Percentiles rank a stretch among this genome's conserved stretches.
These are phyloP conservation scores for Penicillium nucicola DNA, from an alignment of 495 filamentous ascomycete species.

Conservation along the genomic window DNA sequence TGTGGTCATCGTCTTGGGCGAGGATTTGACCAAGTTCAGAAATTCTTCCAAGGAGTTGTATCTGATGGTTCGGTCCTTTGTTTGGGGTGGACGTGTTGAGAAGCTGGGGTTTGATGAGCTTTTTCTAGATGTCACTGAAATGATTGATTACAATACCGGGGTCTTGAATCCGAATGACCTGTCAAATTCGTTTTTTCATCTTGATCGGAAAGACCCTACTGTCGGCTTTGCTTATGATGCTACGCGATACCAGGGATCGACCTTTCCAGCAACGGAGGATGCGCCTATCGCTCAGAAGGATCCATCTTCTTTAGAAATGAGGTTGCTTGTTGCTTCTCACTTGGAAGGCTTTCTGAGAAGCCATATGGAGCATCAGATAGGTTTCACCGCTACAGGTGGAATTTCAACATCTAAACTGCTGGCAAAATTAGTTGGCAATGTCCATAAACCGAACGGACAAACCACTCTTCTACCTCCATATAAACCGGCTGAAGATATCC, in stretches of 20 bases:
- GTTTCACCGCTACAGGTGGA: slow-evolving; percentile 84
- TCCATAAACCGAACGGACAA: slow-evolving; percentile 82
- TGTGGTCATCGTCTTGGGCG: slow-evolving; percentile 78
- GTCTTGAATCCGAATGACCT: slow-evolving; percentile 67
- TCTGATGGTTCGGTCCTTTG: slow-evolving; percentile 60
- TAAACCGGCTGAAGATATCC: slow-evolving; percentile 13
- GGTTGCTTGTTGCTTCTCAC: slow-evolving; percentile 69
- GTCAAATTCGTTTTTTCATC: slow-evolving; percentile 70
- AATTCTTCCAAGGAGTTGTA: slow-evolving; percentile 81
- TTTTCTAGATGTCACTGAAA: slow-evolving; percentile 78
- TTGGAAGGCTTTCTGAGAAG: slow-evolving; percentile 68
- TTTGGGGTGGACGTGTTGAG: slow-evolving; percentile 75
- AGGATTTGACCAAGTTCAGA: slow-evolving; percentile 82
- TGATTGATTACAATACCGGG: slow-evolving; percentile 73
- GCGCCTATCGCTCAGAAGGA: not conserved
- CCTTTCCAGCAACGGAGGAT: slow-evolving; percentile 41
- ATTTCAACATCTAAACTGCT: slow-evolving; percentile 81
- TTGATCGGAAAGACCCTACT: slow-evolving; percentile 72
- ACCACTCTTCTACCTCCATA: slow-evolving; percentile 75
- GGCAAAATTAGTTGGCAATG: slow-evolving; percentile 78
- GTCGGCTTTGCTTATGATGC: slow-evolving; percentile 77
- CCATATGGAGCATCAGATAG: slow-evolving; percentile 70
- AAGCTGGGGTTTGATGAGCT: slow-evolving; percentile 85
- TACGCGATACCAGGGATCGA: slow-evolving; percentile 54
- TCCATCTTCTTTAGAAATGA: slow-evolving; percentile 36